Conservation (phyloP, 495 filamentous ascomycete species). For the Tuber melanosporum region DNA sequence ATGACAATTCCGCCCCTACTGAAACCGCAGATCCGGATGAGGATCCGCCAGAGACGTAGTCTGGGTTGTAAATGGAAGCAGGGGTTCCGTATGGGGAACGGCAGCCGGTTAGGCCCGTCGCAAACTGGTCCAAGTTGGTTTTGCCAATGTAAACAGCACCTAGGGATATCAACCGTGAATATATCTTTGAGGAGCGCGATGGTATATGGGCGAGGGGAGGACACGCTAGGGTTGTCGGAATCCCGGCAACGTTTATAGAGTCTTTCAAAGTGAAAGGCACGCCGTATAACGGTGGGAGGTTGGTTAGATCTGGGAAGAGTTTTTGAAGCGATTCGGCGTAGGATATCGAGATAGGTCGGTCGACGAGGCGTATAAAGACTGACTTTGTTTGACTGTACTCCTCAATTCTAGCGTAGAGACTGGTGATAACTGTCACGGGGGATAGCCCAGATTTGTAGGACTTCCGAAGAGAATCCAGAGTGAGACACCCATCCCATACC, state of each 20-base stretch:
- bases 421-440: conserved; percentile 45
- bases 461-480: conserved; percentile 41
- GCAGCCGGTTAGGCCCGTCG: conserved; percentile 57
- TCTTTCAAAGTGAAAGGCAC: conserved; percentile 62
- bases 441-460: conserved; percentile 46
- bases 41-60: conserved; percentile 60
- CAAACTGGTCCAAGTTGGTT: conserved; percentile 62
- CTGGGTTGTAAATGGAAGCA: conserved; percentile 49
- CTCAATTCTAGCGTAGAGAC: conserved; percentile 38
- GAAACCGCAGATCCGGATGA: conserved; percentile 56
- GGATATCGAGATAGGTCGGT: conserved; percentile 35
- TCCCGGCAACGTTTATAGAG: conserved; percentile 54
- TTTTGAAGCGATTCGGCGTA: conserved; percentile 46
- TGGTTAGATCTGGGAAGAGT: conserved; percentile 46
- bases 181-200: conserved; percentile 43
- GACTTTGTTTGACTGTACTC: conserved; percentile 33
- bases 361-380: conserved; percentile 43
- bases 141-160: conserved; percentile 62
- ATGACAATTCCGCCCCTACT: conserved; percentile 53
- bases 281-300: conserved; percentile 55
- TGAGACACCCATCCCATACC: conserved; percentile 46
- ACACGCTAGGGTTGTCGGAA: conserved; percentile 57
- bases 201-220: conserved; percentile 51
- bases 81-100: conserved; percentile 58
- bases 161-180: conserved; percentile 43